Evolutionary conservation across 2,329 filamentous ascomycete species (phyloP).

Genomic region (Aspergillus nomiae): DNA sequence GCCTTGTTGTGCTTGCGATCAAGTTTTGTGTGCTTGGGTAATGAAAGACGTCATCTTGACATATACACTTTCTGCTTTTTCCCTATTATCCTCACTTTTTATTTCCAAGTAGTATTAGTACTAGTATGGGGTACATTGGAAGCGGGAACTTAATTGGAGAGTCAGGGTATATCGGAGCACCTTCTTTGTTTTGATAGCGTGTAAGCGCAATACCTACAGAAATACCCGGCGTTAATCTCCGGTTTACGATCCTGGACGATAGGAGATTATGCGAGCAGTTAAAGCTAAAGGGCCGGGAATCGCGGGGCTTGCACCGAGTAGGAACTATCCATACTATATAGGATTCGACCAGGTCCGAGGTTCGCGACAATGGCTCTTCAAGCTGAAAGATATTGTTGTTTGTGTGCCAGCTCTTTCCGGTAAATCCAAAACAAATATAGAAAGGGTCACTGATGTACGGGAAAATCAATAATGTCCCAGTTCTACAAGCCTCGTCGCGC

Average conservation of each 20-base stretch:
- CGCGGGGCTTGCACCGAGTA: not conserved
- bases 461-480: not conserved
- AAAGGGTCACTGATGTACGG: not conserved
- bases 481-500: not conserved
- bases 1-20: not conserved
- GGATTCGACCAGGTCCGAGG: not conserved
- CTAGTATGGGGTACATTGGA: not conserved
- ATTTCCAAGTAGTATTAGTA: not conserved
- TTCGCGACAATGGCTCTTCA: not conserved
- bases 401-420: not conserved
- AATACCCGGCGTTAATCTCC: conserved; percentile 1
- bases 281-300: not conserved
- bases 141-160: not conserved
- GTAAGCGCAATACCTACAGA: not conserved
- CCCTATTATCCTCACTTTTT: not conserved
- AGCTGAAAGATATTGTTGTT: not conserved
- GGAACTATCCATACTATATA: not conserved
- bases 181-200: not conserved
- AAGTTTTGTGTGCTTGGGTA: not conserved
- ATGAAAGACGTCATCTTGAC: conserved; percentile 1
- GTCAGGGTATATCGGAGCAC: not conserved
- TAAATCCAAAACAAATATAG: not conserved
- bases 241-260: not conserved
- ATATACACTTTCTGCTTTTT: not conserved
- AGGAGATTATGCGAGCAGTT: not conserved